Evolutionary conservation across 148 eudicot genomes (phyloP).

Genomic region (Chenopodium quinoa): DNA sequence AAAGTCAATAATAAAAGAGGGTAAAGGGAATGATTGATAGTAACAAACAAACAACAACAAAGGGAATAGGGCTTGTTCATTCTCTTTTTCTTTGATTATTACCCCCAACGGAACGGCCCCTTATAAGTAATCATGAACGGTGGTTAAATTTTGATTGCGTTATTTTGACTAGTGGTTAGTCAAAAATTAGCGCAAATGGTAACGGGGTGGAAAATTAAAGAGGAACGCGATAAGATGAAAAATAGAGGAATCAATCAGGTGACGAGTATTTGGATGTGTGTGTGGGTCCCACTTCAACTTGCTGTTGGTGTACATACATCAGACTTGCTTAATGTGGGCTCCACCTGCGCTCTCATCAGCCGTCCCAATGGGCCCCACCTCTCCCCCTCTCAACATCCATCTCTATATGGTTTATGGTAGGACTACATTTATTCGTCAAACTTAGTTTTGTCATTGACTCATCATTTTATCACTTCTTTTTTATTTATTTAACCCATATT

Average conservation of each 20-base stretch:
- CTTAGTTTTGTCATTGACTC: slow-evolving; percentile 12
- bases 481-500: background rate
- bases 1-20: no score
- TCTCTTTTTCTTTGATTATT: no score
- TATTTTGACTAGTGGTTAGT: background rate
- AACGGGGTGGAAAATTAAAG: no score
- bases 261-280: slow-evolving; percentile 5
- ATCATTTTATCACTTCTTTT: background rate
- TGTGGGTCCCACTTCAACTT: background rate
- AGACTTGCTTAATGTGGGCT: slow-evolving; percentile 6
- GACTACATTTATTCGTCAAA: slow-evolving; percentile 3
- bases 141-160: no score
- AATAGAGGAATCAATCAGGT: slow-evolving; percentile 1
- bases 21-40: no score
- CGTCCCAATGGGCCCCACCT: background rate
- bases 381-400: background rate
- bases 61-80: no score
- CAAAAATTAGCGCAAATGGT: background rate
- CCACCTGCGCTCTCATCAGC: slow-evolving; percentile 10
- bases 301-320: slow-evolving; percentile 2
- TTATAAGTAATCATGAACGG: no score
- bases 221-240: slow-evolving; percentile 3
- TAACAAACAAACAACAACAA: no score
- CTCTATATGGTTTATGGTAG: background rate
- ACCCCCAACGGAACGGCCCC: no score